Conservation (phyloP, 176 grass and related monocot species). For the maize (Zea mays) region DNA sequence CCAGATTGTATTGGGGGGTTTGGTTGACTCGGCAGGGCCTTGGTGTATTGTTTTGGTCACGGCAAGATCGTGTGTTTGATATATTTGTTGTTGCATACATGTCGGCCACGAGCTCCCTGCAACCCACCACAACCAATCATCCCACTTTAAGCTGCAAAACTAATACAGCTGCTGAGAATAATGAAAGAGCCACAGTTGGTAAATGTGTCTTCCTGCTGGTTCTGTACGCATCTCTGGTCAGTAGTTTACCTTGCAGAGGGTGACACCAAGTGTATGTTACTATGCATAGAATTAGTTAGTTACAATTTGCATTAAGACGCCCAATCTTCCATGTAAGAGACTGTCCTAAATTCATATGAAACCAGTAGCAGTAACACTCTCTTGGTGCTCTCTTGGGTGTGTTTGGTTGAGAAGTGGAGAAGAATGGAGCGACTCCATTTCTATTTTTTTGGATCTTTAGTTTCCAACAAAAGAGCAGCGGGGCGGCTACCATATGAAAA, state of each 20-base stretch:
- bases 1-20: background rate
- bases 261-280: background rate
- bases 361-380: background rate
- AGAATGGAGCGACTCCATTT: no score
- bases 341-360: background rate
- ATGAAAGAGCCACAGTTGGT: constrained; percentile 20
- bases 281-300: background rate
- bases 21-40: background rate
- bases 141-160: background rate
- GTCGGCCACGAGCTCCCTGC: constrained; percentile 2
- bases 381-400: no score
- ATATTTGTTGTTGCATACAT: constrained; percentile 15
- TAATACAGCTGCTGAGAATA: background rate
- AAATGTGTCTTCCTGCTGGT: background rate
- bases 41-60: background rate
- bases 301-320: background rate
- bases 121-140: constrained; percentile 15
- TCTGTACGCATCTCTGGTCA: background rate
- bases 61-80: constrained; percentile 17
- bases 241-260: background rate
- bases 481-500: no score
- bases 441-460: no score
- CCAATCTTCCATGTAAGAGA: background rate
- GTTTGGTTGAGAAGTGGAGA: no score
- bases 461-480: no score